phyloP scores from a whole-genome alignment of 768 basidiomycete genomes.

The Lactarius evosmus region DNA sequence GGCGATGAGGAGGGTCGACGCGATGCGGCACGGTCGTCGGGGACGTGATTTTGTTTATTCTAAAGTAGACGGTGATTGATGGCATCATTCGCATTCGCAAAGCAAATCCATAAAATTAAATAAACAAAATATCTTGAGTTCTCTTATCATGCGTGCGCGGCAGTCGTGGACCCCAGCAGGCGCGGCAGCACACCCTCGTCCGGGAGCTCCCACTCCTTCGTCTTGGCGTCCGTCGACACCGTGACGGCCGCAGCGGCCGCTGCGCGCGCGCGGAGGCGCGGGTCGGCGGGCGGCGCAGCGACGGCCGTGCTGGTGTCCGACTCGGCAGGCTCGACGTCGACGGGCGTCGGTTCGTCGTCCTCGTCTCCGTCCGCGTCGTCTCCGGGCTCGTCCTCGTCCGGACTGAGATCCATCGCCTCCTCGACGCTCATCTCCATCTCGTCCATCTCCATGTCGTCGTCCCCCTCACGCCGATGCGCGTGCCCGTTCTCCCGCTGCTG shows the following conservation, averaged over 20 bases:
- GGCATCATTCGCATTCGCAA: no score
- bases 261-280: slow-evolving; percentile 19
- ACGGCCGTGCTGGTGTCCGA: slow-evolving; percentile 27
- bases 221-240: slow-evolving; percentile 2
- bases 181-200: not conserved
- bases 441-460: slow-evolving; percentile 28
- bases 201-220: slow-evolving; percentile 42
- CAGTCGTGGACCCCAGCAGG: not conserved
- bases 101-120: slow-evolving; percentile 9
- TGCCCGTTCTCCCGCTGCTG: no score
- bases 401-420: slow-evolving; percentile 32
- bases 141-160: not conserved
- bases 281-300: slow-evolving; percentile 13
- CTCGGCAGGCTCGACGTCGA: slow-evolving; percentile 26
- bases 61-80: no score
- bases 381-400: slow-evolving; percentile 27
- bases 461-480: slow-evolving; percentile 30
- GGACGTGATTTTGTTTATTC: no score
- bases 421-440: slow-evolving; percentile 31
- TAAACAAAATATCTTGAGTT: not conserved
- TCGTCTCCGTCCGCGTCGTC: slow-evolving; percentile 20
- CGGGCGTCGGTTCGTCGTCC: slow-evolving; percentile 23
- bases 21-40: slow-evolving; percentile 41
- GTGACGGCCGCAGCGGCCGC: not conserved
- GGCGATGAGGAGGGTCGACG: slow-evolving; percentile 21